phyloP scores from a whole-genome alignment of 164 flowering plant genomes.

The Piper longum region DNA sequence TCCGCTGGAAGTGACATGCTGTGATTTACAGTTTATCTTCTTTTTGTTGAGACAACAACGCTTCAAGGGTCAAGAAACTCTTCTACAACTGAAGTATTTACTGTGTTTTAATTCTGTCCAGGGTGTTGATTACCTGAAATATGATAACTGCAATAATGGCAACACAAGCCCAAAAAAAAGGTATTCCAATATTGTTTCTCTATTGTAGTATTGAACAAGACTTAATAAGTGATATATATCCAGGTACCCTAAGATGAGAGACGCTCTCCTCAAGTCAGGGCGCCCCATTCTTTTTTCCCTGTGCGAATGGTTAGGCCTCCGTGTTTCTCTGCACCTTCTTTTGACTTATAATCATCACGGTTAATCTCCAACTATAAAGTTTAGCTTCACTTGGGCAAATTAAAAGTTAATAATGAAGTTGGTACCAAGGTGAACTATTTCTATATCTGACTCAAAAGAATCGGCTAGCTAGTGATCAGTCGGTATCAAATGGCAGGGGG shows the following conservation, averaged over 20 bases:
- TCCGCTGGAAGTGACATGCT: background rate
- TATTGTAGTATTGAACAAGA: background rate
- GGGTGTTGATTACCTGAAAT: conserved; percentile 60
- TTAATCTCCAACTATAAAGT: too few species aligned
- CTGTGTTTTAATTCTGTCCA: conserved; percentile 4
- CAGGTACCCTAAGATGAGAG: conserved; percentile 56
- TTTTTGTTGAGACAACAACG: background rate
- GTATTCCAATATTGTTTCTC: conserved; percentile 10
- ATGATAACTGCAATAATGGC: conserved; percentile 39
- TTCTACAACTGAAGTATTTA: background rate
- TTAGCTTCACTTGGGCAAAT: too few species aligned
- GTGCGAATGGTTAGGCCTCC: conserved; percentile 53
- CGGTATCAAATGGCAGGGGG: conserved; percentile 32
- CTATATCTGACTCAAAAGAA: background rate
- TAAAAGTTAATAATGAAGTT: background rate
- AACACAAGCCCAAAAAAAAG: conserved; percentile 29
- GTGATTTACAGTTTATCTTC: background rate
- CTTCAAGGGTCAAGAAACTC: too few species aligned
- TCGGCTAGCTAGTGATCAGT: background rate
- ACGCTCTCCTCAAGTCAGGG: conserved; percentile 49
- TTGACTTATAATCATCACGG: background rate
- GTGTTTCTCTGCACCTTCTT: background rate
- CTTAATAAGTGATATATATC: background rate
- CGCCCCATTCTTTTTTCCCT: conserved; percentile 52
- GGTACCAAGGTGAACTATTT: background rate